Evolutionary conservation across 2,329 filamentous ascomycete genomes (phyloP).

Genomic region (Pseudopithomyces maydicus): DNA sequence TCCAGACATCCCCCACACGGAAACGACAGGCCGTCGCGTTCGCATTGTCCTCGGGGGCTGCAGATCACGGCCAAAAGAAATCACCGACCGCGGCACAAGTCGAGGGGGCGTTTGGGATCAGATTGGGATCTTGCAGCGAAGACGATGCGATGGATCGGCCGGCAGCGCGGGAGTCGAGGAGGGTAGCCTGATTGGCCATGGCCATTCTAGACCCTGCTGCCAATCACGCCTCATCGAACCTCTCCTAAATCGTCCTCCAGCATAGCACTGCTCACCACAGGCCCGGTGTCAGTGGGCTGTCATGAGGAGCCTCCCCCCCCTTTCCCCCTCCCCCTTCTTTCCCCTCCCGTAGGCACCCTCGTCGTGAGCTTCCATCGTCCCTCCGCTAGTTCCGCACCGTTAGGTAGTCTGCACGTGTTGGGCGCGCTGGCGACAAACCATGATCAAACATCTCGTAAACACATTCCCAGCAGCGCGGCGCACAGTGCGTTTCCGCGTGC

Average conservation of each 20-base stretch:
- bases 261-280: slow-evolving; percentile 14
- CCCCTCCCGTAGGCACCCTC: too few relatives aligned
- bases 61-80: slow-evolving; percentile 17
- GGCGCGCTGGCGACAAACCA: neutral
- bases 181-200: slow-evolving; percentile 25
- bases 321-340: too few relatives aligned
- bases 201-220: slow-evolving; percentile 33
- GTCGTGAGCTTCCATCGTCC: too few relatives aligned
- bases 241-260: slow-evolving; percentile 31
- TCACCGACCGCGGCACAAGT: slow-evolving; percentile 16
- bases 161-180: slow-evolving; percentile 32
- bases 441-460: slow-evolving; percentile 1
- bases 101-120: slow-evolving; percentile 17
- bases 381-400: neutral
- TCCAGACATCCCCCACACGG: slow-evolving; percentile 2
- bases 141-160: slow-evolving; percentile 37
- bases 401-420: slow-evolving; percentile 11
- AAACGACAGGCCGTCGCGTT: slow-evolving; percentile 2
- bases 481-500: slow-evolving; percentile 8
- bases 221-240: slow-evolving; percentile 36
- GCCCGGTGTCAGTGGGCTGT: slow-evolving; percentile 34
- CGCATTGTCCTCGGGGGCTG: neutral
- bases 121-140: slow-evolving; percentile 15
- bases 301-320: slow-evolving; percentile 19
- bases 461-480: neutral